A percentile compares a stretch with the other conserved stretches of the same genome.
Evolutionary conservation across 2,329 filamentous ascomycete species (phyloP).

Genomic region (Aspergillus hortae): DNA sequence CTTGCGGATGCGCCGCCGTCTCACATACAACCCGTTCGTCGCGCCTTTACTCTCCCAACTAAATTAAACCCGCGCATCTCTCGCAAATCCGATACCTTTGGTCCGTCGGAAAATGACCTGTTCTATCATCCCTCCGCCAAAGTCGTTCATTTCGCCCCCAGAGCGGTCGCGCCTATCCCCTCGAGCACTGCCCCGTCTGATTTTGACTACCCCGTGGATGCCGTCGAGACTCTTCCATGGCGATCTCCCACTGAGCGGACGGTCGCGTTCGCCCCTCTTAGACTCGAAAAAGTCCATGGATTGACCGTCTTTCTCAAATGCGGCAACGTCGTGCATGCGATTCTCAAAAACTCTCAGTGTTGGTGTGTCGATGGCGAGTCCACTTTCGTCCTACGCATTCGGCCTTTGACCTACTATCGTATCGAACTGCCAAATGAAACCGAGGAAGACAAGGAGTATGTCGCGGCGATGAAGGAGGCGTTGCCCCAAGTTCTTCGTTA

Average conservation of each 20-base stretch:
- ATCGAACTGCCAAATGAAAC: constrained; percentile 74
- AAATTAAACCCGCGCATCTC: constrained; percentile 28
- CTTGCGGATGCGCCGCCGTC: constrained; percentile 25
- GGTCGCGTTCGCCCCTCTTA: constrained; percentile 74
- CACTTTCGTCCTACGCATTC: constrained; percentile 82
- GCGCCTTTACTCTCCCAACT: constrained; percentile 35
- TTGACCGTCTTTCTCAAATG: constrained; percentile 87
- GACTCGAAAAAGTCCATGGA: constrained; percentile 81
- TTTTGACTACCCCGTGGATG: constrained; percentile 47
- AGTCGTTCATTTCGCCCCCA: constrained; percentile 62
- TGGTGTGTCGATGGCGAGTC: constrained; percentile 87
- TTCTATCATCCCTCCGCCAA: constrained; percentile 71
- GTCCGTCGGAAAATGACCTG: constrained; percentile 46
- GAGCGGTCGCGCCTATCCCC: constrained; percentile 40
- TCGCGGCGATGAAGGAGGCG: constrained; percentile 65
- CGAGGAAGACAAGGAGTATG: constrained; percentile 60
- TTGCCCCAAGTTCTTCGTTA: constrained; percentile 73
- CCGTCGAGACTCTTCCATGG: constrained; percentile 67
- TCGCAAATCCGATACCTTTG: constrained; percentile 24
- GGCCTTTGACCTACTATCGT: constrained; percentile 80
- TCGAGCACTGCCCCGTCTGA: constrained; percentile 38
- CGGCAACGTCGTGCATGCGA: constrained; percentile 76
- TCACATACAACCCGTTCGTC: constrained; percentile 28
- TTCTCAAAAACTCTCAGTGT: constrained; percentile 84
- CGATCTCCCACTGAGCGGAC: constrained; percentile 73